phyloP scores from a whole-genome alignment of 2,329 filamentous ascomycete species.

The Pyricularia pennisetigena region DNA sequence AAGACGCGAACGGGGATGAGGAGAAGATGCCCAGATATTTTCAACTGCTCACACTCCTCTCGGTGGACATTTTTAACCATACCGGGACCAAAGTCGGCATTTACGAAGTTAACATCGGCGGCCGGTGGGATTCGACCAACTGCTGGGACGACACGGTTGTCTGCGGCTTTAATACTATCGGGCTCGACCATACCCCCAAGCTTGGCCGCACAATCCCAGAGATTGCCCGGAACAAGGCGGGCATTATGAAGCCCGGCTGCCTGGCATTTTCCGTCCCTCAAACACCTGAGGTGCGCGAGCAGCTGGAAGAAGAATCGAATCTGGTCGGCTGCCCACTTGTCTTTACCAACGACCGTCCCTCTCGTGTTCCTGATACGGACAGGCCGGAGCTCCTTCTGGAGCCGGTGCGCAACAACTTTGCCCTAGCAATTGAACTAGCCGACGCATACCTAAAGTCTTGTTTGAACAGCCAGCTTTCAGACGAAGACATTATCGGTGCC shows the following conservation, averaged over 20 bases:
- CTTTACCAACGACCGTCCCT: background rate
- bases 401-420: constrained; percentile 1
- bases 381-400: background rate
- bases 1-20: background rate
- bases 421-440: constrained; percentile 2
- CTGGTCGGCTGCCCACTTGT: background rate
- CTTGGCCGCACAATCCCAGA: constrained; percentile 53
- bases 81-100: background rate
- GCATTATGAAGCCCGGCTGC: constrained; percentile 53
- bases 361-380: background rate
- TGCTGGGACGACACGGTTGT: constrained; percentile 49
- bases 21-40: constrained; percentile 2
- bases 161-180: constrained; percentile 54
- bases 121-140: constrained; percentile 59
- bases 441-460: background rate
- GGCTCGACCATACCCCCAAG: constrained; percentile 56
- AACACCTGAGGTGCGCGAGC: background rate
- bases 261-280: constrained; percentile 36
- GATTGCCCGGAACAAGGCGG: constrained; percentile 66
- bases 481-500: constrained; percentile 1
- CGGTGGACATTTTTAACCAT: constrained; percentile 1
- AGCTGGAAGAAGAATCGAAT: constrained; percentile 1
- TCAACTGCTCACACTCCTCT: constrained; percentile 2
- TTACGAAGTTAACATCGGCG: constrained; percentile 4
- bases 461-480: background rate